Evolutionary conservation across 257 asterid genomes (phyloP), one percentile per base, ranked within the genome.

Genomic region (Echium plantagineum): DNA sequence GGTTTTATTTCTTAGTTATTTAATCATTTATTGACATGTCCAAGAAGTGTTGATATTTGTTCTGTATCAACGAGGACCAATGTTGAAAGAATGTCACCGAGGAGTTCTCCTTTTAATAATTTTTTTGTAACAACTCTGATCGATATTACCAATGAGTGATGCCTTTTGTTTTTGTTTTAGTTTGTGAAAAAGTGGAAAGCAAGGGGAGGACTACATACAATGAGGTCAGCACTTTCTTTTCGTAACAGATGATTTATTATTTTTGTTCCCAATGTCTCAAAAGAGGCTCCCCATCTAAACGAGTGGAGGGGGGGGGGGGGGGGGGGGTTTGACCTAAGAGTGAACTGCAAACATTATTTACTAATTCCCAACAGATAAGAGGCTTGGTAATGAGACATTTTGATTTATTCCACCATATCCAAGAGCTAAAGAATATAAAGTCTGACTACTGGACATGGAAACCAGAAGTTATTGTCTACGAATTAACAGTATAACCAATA

Each of bases 131-230:
- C 55, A 67, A 57, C 18, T 16, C 49, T 63, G 18, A 71, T 59
- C 60, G 68, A 61, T 71, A 28, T 59, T 55, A 63, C 58, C 58
- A 8, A 63, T 68, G 46, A 72, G 54, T 66, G 12, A 63, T 68
- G 46, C 71, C 57, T 66, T 65, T 69, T 80, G 61, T 75, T 73
- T 55, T 63, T 63, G 73, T 55, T 63, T 28, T 63, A 91, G 98
- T 91, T 71, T 88, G 98, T 63, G 96, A 88, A 85, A 91, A 91
- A 77, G 98, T 91, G 66, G 96, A 88, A 83, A 91, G 96, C 96
- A 91, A 85, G 77, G 98, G 98, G 67, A 83, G 95, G 79, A 91
- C 98, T 24, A 91, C 98, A 46, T 91, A 91, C 75, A 91, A 91
- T 74, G 98, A 91, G 95, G 98, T 91, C 64, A 78, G 82, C 66